Conservation (phyloP, 805 yeast genomes). For the Candida lessepsii region DNA sequence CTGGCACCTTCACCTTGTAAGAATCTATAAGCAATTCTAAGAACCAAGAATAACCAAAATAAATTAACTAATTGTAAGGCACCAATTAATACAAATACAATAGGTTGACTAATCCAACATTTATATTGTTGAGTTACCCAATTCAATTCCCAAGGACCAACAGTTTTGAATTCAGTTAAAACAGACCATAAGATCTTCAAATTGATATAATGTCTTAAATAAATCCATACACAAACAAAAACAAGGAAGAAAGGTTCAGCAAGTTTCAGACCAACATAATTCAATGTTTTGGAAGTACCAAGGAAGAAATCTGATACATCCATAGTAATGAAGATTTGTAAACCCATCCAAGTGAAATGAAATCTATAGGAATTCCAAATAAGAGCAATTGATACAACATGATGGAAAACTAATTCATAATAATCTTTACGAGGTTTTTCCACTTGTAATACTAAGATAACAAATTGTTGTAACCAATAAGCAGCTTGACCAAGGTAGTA, state of each 20-base stretch:
- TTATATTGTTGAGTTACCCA: slow-evolving; percentile 93
- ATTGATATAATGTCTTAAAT: slow-evolving; percentile 85
- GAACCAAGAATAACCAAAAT: slow-evolving; percentile 83
- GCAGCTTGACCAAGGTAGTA: slow-evolving; percentile 93
- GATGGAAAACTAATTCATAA: slow-evolving; percentile 88
- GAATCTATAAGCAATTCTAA: slow-evolving; percentile 72
- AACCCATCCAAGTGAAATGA: slow-evolving; percentile 96
- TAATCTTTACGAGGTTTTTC: slow-evolving; percentile 96
- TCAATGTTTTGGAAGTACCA: slow-evolving; percentile 79
- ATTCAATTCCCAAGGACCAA: slow-evolving; percentile 77
- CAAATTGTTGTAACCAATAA: slow-evolving; percentile 96
- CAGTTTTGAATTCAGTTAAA: slow-evolving; percentile 79
- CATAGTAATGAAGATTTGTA: slow-evolving; percentile 90
- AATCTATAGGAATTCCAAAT: slow-evolving; percentile 87
- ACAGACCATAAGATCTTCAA: slow-evolving; percentile 79
- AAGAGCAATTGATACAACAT: slow-evolving; percentile 82
- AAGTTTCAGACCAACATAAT: slow-evolving; percentile 69
- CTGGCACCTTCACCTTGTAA: slow-evolving; percentile 53
- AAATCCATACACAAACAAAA: slow-evolving; percentile 77
- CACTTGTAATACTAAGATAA: slow-evolving; percentile 74
- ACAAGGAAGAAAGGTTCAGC: slow-evolving; percentile 65
- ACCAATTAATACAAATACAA: slow-evolving; percentile 72
- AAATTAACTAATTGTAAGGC: slow-evolving; percentile 83
- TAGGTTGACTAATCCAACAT: slow-evolving; percentile 92
- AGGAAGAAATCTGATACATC: slow-evolving; percentile 90